Conservation (phyloP, 2,329 filamentous ascomycete species). For the Triangularia setosa region DNA sequence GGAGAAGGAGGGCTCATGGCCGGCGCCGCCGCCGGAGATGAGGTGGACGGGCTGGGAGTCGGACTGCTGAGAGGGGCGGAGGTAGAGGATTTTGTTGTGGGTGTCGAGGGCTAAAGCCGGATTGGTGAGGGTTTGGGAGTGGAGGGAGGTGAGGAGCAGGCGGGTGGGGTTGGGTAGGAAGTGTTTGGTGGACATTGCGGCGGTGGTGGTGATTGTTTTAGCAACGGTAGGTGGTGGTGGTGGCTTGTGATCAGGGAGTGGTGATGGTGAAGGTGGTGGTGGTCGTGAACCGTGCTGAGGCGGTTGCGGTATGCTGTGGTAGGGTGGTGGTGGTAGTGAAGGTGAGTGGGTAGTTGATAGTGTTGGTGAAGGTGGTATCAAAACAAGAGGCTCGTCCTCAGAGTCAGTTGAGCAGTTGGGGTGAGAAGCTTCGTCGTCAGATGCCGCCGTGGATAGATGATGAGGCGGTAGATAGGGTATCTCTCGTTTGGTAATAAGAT, state of each 20-base stretch:
- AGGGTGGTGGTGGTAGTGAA: background rate
- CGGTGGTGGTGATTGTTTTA: slow-evolving; percentile 1
- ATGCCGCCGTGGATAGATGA: background rate
- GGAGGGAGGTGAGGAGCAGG: slow-evolving; percentile 73
- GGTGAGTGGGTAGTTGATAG: background rate
- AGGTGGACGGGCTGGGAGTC: slow-evolving; percentile 67
- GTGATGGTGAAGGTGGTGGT: background rate
- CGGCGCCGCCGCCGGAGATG: slow-evolving; percentile 82
- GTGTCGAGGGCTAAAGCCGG: slow-evolving; percentile 75
- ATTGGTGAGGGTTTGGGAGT: slow-evolving; percentile 76
- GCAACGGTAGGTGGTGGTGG: background rate
- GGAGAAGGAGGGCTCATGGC: slow-evolving; percentile 85
- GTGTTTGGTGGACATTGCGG: slow-evolving; percentile 69
- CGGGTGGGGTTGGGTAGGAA: slow-evolving; percentile 82
- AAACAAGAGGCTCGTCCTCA: background rate
- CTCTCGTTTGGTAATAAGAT: background rate
- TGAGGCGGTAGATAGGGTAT: background rate
- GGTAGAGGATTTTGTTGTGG: slow-evolving; percentile 80
- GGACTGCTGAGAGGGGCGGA: slow-evolving; percentile 47
- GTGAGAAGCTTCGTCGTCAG: background rate
- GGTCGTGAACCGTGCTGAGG: background rate
- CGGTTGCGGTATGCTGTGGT: background rate
- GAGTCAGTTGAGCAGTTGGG: background rate
- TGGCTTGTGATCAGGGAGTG: background rate
- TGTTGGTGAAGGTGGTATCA: background rate